Percentiles rank a stretch among this genome's conserved stretches.
phyloP scores from a whole-genome alignment of 768 basidiomycete species.

The Lepiota venenata region DNA sequence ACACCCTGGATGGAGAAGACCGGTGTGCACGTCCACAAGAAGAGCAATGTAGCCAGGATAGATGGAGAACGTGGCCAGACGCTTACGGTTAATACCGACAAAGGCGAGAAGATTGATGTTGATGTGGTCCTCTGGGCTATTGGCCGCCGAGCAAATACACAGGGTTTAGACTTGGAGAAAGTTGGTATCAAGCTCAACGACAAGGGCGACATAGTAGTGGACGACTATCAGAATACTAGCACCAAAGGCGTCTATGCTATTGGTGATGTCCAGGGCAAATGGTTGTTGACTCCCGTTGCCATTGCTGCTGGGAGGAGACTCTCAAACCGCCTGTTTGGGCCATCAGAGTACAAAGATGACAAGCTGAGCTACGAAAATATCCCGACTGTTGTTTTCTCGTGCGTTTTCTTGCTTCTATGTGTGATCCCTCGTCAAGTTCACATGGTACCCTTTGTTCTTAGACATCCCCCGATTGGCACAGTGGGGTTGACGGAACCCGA shows the following conservation, averaged over 20 bases:
- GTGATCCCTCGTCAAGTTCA: background rate
- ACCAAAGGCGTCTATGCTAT: constrained; percentile 74
- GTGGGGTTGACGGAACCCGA: constrained; percentile 94
- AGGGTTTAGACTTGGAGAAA: constrained; percentile 72
- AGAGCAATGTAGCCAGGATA: constrained; percentile 69
- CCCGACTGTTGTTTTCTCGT: constrained; percentile 97
- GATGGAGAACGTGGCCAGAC: constrained; percentile 70
- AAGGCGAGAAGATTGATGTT: constrained; percentile 76
- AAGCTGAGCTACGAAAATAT: constrained; percentile 89
- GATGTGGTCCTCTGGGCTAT: constrained; percentile 94
- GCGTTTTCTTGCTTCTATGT: constrained; percentile 27
- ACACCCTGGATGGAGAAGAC: constrained; percentile 93
- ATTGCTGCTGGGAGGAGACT: constrained; percentile 93
- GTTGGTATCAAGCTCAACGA: constrained; percentile 71
- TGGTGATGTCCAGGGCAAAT: constrained; percentile 93
- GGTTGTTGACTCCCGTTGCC: constrained; percentile 92
- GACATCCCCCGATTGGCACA: constrained; percentile 93
- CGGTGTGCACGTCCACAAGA: constrained; percentile 85
- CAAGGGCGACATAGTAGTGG: constrained; percentile 84
- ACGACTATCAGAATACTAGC: constrained; percentile 86
- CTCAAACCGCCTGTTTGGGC: constrained; percentile 88
- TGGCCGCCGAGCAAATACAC: constrained; percentile 81
- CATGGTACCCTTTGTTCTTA: constrained; percentile 25
- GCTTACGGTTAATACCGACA: constrained; percentile 73
- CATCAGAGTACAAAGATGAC: constrained; percentile 79